Conservation (phyloP, 164 flowering plant species). For the Magnolia officinalis region DNA sequence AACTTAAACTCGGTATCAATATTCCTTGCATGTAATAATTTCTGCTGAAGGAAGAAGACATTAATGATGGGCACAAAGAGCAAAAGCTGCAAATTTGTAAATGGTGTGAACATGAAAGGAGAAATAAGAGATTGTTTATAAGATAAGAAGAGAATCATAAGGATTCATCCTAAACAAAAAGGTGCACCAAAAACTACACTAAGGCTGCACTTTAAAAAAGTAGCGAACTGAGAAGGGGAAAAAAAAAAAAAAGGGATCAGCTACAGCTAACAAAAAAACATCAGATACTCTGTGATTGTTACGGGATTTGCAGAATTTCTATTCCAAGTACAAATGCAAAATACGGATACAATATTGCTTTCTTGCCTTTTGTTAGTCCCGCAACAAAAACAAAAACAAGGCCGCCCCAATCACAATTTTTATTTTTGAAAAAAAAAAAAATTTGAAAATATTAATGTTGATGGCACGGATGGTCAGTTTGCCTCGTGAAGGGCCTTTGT, state of each 20-base stretch:
- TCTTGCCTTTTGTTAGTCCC: background rate
- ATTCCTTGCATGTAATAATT: constrained; percentile 42
- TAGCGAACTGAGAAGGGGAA: background rate
- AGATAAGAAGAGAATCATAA: background rate
- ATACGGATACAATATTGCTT: background rate
- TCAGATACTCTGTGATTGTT: background rate
- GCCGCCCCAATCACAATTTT: background rate
- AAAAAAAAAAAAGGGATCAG: too few species aligned
- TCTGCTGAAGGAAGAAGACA: constrained; percentile 31
- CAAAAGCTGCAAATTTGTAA: background rate
- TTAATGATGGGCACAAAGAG: background rate
- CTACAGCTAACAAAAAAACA: background rate
- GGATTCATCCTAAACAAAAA: background rate
- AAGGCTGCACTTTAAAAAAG: background rate
- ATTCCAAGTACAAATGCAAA: too few species aligned
- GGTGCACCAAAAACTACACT: background rate
- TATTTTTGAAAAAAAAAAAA: too few species aligned
- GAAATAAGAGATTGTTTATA: background rate
- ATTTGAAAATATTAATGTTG: background rate
- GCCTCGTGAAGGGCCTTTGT: too few species aligned
- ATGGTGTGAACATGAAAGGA: background rate
- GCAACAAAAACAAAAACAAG: background rate
- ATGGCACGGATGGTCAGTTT: too few species aligned
- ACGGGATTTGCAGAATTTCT: background rate
- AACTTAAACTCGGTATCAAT: constrained; percentile 33